These are phyloP conservation scores for Penicillium sp. DNA, from an alignment of 2,329 filamentous ascomycete species.

Conservation along the genomic window DNA sequence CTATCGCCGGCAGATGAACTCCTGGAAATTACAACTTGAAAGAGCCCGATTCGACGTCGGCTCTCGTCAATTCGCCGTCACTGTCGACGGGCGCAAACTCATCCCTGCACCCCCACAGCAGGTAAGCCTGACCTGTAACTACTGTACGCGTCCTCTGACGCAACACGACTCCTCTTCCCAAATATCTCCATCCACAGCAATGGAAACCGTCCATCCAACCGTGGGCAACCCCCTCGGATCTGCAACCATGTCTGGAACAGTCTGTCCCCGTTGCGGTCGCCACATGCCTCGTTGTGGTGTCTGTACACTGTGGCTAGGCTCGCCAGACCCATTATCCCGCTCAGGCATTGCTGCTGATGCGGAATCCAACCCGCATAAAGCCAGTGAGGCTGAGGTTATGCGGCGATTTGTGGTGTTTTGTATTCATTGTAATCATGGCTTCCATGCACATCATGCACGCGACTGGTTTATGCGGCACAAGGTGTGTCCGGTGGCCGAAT, in stretches of 20 bases:
- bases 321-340: constrained; percentile 53
- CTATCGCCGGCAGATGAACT: constrained; percentile 61
- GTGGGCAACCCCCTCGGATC: constrained; percentile 37
- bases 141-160: constrained; percentile 59
- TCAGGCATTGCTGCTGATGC: constrained; percentile 37
- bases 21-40: constrained; percentile 60
- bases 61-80: constrained; percentile 54
- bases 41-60: constrained; percentile 61
- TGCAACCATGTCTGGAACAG: constrained; percentile 47
- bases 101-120: constrained; percentile 53
- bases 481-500: constrained; percentile 43
- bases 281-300: constrained; percentile 64
- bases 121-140: constrained; percentile 59
- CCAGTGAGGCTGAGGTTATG: constrained; percentile 48
- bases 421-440: constrained; percentile 63
- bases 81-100: constrained; percentile 50
- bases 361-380: constrained; percentile 24
- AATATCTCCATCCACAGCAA: constrained; percentile 24
- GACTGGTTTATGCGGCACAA: constrained; percentile 56
- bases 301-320: constrained; percentile 62
- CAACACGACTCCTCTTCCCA: constrained; percentile 41
- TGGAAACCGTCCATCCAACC: constrained; percentile 38
- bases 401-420: constrained; percentile 60
- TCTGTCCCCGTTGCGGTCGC: constrained; percentile 61
- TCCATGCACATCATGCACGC: constrained; percentile 62